These are phyloP conservation scores for Calonectria crousiana DNA, from an alignment of 2,329 filamentous ascomycete species.

Conservation along the genomic window DNA sequence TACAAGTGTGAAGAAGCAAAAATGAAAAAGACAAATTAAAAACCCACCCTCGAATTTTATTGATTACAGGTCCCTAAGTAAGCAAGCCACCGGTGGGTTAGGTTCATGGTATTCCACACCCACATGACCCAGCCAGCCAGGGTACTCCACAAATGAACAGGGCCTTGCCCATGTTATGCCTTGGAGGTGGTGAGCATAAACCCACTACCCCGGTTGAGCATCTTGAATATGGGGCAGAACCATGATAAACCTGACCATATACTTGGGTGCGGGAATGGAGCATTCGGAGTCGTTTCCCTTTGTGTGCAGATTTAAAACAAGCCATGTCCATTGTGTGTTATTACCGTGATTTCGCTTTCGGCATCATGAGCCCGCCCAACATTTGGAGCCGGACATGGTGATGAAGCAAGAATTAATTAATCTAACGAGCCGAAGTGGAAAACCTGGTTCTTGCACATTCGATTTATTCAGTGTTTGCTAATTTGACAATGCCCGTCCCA, in stretches of 20 bases:
- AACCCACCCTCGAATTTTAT: background rate
- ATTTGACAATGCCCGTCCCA: background rate
- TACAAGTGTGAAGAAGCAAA: background rate
- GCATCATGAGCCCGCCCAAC: background rate
- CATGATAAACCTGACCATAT: background rate
- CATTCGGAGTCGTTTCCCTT: background rate
- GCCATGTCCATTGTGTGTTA: background rate
- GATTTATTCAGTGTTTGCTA: background rate
- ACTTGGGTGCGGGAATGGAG: background rate
- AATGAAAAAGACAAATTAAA: background rate
- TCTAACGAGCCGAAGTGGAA: background rate
- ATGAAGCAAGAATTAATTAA: background rate
- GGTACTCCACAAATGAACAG: background rate
- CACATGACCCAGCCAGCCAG: background rate
- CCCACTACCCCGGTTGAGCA: background rate
- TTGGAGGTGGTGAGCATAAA: background rate
- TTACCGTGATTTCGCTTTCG: background rate
- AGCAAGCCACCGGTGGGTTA: background rate
- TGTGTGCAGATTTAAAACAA: background rate
- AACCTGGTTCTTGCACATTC: background rate
- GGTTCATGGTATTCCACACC: background rate
- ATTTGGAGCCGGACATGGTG: background rate
- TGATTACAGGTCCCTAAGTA: background rate
- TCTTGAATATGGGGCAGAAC: background rate
- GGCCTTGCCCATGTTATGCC: background rate